A percentile compares a stretch with the other conserved stretches of the same genome.
Conservation (phyloP, 163 green algal genomes). For the Chloromonas sp. region DNA sequence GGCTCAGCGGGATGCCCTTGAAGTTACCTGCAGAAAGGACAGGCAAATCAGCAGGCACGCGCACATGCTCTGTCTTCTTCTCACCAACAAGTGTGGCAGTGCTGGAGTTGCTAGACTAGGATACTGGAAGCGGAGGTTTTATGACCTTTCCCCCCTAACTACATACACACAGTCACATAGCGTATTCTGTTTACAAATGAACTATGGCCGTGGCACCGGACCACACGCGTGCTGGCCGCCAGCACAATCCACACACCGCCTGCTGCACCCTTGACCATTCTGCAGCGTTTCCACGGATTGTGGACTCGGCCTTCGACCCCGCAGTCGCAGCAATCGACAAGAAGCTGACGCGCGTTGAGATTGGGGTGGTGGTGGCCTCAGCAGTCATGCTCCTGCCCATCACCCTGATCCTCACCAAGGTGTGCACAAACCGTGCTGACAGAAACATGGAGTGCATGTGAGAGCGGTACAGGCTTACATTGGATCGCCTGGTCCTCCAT, state of each 20-base stretch:
- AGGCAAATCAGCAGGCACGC: too few species aligned
- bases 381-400: not conserved
- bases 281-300: not conserved
- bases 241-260: not conserved
- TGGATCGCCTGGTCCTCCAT: too few species aligned
- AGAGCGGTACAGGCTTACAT: too few species aligned
- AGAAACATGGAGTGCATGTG: not conserved
- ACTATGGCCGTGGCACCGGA: not conserved
- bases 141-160: not conserved
- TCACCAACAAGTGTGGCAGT: too few species aligned
- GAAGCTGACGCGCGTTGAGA: not conserved
- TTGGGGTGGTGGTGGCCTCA: not conserved
- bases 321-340: not conserved
- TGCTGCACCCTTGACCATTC: not conserved
- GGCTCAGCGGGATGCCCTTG: too few species aligned
- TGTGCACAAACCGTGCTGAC: not conserved
- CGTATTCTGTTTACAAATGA: not conserved
- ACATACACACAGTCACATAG: not conserved
- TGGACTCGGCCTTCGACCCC: not conserved
- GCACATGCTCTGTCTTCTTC: too few species aligned
- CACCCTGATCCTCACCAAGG: conserved; percentile 5
- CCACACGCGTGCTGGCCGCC: not conserved
- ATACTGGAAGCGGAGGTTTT: not conserved
- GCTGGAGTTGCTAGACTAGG: too few species aligned
- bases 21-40: too few species aligned